Percentiles rank a stretch among this genome's conserved stretches.
These are phyloP conservation scores for Albifimbria verrucaria DNA, from an alignment of 2,329 filamentous ascomycete species.

Conservation along the genomic window DNA sequence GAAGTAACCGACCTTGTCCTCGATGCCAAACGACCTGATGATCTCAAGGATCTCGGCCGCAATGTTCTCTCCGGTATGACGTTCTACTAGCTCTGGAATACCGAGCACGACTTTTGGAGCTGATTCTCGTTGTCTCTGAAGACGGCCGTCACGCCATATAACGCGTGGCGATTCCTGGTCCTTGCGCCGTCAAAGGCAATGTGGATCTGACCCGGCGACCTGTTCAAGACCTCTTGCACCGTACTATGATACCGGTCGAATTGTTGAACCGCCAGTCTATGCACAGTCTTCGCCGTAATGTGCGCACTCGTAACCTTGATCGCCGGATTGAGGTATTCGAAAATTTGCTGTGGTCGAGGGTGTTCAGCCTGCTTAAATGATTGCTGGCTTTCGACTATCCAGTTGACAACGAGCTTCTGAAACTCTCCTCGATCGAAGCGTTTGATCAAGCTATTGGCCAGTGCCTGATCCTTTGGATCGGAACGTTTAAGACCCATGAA, in stretches of 20 bases:
- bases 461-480: neutral
- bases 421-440: constrained; percentile 2
- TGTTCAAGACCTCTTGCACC: constrained; percentile 3
- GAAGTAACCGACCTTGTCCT: constrained; percentile 7
- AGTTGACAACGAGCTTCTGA: constrained; percentile 8
- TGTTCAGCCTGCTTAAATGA: constrained; percentile 7
- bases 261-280: neutral
- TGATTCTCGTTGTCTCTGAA: constrained; percentile 7
- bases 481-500: neutral
- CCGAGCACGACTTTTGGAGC: constrained; percentile 9
- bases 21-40: constrained; percentile 3
- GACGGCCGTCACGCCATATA: constrained; percentile 13
- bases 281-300: neutral
- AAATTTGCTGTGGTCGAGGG: constrained; percentile 4
- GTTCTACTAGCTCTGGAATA: constrained; percentile 7
- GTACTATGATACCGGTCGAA: constrained; percentile 1
- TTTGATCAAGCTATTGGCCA: neutral
- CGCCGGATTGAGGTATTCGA: constrained; percentile 11
- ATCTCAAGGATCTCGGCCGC: constrained; percentile 9
- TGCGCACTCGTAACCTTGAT: neutral
- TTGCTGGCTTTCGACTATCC: constrained; percentile 9
- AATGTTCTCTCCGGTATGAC: constrained; percentile 9
- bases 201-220: constrained; percentile 6
- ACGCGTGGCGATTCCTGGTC: constrained; percentile 7
- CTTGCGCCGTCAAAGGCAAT: constrained; percentile 13